Conservation (phyloP, 2,329 filamentous ascomycete genomes). For the Celoporthe dispersa region DNA sequence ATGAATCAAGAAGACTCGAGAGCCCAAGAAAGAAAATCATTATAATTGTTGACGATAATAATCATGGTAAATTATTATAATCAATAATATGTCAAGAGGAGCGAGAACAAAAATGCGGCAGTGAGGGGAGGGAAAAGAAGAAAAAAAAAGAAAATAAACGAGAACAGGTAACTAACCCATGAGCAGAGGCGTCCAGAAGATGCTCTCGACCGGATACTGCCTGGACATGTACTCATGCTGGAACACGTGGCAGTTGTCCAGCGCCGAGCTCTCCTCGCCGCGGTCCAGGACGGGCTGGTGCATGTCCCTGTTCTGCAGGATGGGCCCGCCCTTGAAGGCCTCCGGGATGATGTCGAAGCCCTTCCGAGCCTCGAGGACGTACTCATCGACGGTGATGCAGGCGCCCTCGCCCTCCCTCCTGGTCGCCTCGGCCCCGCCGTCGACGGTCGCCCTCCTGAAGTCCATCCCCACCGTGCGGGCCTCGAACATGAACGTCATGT, state of each 20-base stretch:
- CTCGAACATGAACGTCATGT: neutral
- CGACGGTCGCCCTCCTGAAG: neutral
- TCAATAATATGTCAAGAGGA: too few relatives aligned
- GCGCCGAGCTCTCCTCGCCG: neutral
- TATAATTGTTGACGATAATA: too few relatives aligned
- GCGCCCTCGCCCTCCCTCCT: neutral
- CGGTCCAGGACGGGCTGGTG: neutral
- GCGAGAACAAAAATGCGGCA: too few relatives aligned
- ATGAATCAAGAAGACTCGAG: too few relatives aligned
- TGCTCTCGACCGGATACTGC: neutral
- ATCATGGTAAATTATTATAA: too few relatives aligned
- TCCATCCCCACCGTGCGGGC: neutral
- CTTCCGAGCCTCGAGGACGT: neutral
- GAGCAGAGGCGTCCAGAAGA: neutral
- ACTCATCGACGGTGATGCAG: neutral
- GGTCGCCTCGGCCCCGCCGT: neutral
- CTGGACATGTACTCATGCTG: neutral
- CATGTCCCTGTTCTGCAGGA: neutral
- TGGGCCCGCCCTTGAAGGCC: slow-evolving; percentile 6
- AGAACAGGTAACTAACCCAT: neutral
- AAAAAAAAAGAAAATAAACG: too few relatives aligned
- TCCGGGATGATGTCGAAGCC: neutral
- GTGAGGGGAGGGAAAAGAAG: too few relatives aligned
- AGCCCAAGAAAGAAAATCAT: too few relatives aligned
- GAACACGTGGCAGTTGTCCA: neutral